These are phyloP conservation scores for Neurospora sp. DNA, from an alignment of 495 filamentous ascomycete species.

Conservation along the genomic window DNA sequence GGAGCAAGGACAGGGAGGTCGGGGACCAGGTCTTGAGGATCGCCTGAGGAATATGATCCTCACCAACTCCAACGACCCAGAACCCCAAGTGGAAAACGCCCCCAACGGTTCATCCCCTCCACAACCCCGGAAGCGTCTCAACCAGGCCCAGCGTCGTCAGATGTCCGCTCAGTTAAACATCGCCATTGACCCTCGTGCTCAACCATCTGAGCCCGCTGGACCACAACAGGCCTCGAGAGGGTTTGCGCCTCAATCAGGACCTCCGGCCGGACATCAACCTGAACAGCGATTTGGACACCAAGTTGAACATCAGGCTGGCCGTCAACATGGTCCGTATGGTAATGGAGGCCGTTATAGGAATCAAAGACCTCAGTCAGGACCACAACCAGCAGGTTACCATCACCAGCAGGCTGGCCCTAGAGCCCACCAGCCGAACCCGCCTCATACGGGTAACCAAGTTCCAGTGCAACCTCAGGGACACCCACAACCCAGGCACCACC, in stretches of 20 bases:
- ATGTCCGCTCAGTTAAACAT: constrained; percentile 43
- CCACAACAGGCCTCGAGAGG: background rate
- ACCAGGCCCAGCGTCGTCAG: constrained; percentile 46
- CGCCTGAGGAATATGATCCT: constrained; percentile 35
- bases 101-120: background rate
- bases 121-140: constrained; percentile 34
- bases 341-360: constrained; percentile 9
- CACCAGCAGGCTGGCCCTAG: background rate
- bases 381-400: background rate
- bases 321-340: background rate
- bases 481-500: constrained; percentile 15
- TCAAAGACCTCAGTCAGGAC: constrained; percentile 13
- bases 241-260: background rate
- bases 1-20: constrained; percentile 10
- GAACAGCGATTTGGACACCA: background rate
- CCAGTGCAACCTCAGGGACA: background rate
- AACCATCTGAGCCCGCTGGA: constrained; percentile 4
- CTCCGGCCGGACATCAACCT: background rate
- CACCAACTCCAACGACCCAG: constrained; percentile 12
- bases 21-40: constrained; percentile 25
- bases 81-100: background rate
- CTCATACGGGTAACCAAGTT: background rate
- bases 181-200: constrained; percentile 33
- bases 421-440: background rate
- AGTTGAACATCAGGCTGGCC: background rate